phyloP scores from a whole-genome alignment of 768 basidiomycete genomes.

The Leucosporidium scottii region DNA sequence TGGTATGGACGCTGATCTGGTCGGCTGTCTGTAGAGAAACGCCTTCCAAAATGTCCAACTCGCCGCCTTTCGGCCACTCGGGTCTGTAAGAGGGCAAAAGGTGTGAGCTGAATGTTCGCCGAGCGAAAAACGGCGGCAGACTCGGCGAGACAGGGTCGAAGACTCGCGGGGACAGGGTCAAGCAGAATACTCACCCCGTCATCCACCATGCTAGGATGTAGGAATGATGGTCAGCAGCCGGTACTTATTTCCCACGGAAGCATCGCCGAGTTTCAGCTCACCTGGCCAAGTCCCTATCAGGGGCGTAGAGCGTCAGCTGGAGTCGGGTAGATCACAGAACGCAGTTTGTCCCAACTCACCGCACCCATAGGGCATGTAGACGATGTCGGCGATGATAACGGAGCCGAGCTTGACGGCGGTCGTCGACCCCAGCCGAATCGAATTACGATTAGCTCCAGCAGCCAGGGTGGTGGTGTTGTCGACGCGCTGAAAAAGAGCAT shows the following conservation, averaged over 20 bases:
- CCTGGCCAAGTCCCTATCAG: background rate
- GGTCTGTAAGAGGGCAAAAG: too few relatives aligned
- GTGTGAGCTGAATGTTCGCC: too few relatives aligned
- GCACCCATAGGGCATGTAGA: constrained; percentile 18
- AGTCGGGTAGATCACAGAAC: background rate
- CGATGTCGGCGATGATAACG: constrained; percentile 19
- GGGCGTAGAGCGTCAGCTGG: background rate
- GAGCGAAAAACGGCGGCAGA: too few relatives aligned
- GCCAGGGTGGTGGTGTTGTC: constrained; percentile 23
- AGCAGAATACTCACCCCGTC: too few relatives aligned
- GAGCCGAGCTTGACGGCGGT: constrained; percentile 8
- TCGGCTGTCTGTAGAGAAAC: constrained; percentile 6
- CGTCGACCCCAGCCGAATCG: constrained; percentile 15
- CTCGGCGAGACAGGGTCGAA: too few relatives aligned
- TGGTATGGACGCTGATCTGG: constrained; percentile 16
- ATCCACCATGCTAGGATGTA: too few relatives aligned
- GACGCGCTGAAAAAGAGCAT: background rate
- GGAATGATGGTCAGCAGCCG: too few relatives aligned
- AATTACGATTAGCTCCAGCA: constrained; percentile 5
- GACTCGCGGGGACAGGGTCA: too few relatives aligned
- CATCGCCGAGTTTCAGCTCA: too few relatives aligned
- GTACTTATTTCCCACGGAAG: too few relatives aligned
- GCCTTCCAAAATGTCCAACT: constrained; percentile 21
- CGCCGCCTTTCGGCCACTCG: too few relatives aligned
- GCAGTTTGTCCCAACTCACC: too few relatives aligned